A percentile compares a stretch with the other conserved stretches of the same genome.
Conservation (phyloP, 2,329 filamentous ascomycete genomes). For the Botrytis elliptica region DNA sequence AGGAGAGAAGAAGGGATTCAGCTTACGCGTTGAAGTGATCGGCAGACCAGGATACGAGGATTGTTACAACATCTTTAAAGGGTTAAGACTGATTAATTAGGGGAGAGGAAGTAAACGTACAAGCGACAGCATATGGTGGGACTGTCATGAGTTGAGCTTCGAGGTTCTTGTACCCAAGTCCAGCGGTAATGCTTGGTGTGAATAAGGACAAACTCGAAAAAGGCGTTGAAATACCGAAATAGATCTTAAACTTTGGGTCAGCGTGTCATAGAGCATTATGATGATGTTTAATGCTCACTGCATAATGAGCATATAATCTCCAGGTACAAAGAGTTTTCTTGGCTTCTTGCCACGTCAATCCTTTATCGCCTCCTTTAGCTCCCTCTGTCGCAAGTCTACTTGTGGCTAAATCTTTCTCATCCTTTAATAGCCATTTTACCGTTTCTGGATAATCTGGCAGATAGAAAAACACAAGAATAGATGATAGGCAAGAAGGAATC, state of each 20-base stretch:
- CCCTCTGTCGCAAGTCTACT: slow-evolving; percentile 46
- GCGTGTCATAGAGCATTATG: background rate
- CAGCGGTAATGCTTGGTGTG: slow-evolving; percentile 63
- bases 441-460: slow-evolving; percentile 51
- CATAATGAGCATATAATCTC: slow-evolving; percentile 52
- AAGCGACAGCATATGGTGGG: slow-evolving; percentile 62
- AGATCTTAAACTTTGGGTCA: slow-evolving; percentile 40
- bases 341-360: slow-evolving; percentile 49
- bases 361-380: slow-evolving; percentile 42
- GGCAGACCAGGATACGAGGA: slow-evolving; percentile 56
- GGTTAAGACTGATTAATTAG: background rate
- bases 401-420: slow-evolving; percentile 46
- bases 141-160: slow-evolving; percentile 65
- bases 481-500: slow-evolving; percentile 47
- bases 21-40: slow-evolving; percentile 56
- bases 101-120: slow-evolving; percentile 35
- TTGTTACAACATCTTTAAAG: slow-evolving; percentile 43
- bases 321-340: slow-evolving; percentile 50
- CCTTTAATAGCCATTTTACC: slow-evolving; percentile 45
- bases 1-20: background rate
- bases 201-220: slow-evolving; percentile 60
- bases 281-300: slow-evolving; percentile 40
- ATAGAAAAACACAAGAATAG: slow-evolving; percentile 46
- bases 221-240: slow-evolving; percentile 52
- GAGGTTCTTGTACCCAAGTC: slow-evolving; percentile 54